Evolutionary conservation across 306 rosid species (phyloP).

Genomic region (Quercus gilva): DNA sequence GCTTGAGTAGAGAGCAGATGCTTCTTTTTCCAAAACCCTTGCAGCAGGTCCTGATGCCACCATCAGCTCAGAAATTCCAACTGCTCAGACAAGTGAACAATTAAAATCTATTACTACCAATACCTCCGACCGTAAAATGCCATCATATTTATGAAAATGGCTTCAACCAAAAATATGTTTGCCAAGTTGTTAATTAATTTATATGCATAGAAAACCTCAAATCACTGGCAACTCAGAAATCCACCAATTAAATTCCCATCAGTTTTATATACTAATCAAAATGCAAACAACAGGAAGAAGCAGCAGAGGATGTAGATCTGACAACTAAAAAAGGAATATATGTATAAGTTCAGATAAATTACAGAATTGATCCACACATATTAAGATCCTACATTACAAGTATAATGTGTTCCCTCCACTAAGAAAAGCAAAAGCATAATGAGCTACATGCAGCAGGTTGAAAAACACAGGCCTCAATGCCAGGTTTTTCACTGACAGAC

Average conservation of each 20-base stretch:
- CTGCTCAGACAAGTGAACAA: slow-evolving; percentile 25
- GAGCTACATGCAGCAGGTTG: neutral
- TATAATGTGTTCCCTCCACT: neutral
- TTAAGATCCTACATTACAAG: neutral
- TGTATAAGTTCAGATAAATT: neutral
- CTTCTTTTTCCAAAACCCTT: slow-evolving; percentile 25
- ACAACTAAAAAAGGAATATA: neutral
- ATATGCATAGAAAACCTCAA: neutral
- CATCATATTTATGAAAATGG: neutral
- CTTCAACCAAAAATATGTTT: neutral
- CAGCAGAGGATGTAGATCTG: neutral
- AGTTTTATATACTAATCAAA: neutral
- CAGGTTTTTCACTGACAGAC: neutral
- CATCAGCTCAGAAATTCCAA: slow-evolving; percentile 10
- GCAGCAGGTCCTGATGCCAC: slow-evolving; percentile 5
- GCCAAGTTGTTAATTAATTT: neutral
- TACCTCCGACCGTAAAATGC: neutral
- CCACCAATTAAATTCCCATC: neutral
- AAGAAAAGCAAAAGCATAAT: neutral
- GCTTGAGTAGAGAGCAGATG: slow-evolving; percentile 7
- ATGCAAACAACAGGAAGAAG: neutral
- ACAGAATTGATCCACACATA: neutral
- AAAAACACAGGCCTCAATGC: neutral
- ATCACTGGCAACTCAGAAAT: neutral
- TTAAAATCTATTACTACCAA: neutral